A percentile compares a stretch with the other conserved stretches of the same genome.
phyloP scores from a whole-genome alignment of 2,329 filamentous ascomycete species.

The Aspergillus ustus region DNA sequence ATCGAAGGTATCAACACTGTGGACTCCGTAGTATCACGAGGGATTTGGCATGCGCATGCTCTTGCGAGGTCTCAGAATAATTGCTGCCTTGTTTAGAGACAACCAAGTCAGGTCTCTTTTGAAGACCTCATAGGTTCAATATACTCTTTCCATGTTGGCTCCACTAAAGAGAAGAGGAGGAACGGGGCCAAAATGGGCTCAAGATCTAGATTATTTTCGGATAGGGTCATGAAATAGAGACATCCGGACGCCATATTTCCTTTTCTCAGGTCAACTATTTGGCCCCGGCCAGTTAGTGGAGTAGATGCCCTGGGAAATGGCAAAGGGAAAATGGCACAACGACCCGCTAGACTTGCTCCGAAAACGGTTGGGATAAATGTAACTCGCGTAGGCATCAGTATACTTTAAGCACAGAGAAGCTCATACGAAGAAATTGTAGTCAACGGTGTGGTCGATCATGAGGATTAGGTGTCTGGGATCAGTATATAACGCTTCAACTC shows the following conservation, averaged over 20 bases:
- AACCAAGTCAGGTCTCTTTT: not conserved
- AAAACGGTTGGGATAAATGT: not conserved
- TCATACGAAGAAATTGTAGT: not conserved
- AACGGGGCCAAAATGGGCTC: not conserved
- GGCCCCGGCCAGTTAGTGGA: not conserved
- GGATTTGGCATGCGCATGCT: not conserved
- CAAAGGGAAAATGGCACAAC: not conserved
- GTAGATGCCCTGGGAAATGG: not conserved
- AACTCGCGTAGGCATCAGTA: not conserved
- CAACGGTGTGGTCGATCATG: not conserved
- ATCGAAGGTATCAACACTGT: not conserved
- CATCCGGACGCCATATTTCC: not conserved
- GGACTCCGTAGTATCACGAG: not conserved
- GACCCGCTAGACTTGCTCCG: not conserved
- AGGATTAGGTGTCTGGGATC: not conserved
- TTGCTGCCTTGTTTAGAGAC: not conserved
- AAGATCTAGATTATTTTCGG: not conserved
- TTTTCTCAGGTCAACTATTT: not conserved
- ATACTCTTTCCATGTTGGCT: not conserved
- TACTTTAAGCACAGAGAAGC: not conserved
- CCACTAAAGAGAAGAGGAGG: not conserved
- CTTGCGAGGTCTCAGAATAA: not conserved
- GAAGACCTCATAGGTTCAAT: not conserved
- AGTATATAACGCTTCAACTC: not conserved
- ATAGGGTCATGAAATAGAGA: not conserved